Evolutionary conservation across 1,139 yeast species (phyloP).

Genomic region (Petasospora fabianii): DNA sequence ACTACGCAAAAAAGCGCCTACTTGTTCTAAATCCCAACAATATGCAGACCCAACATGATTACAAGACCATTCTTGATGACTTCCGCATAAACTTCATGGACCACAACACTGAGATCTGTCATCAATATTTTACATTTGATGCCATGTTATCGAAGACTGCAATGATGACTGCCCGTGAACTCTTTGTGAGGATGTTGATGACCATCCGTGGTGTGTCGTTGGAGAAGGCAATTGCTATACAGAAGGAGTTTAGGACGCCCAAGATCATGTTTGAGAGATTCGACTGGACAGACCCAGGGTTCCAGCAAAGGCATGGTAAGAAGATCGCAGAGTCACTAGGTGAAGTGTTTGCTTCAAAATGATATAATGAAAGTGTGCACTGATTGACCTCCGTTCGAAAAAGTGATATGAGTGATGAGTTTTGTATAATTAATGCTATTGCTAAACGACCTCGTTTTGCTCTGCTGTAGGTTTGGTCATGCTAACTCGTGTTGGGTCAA

Average conservation of each 20-base stretch:
- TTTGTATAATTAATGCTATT: no score
- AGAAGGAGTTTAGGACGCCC: conserved; percentile 64
- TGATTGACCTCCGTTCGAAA: no score
- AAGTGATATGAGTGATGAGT: no score
- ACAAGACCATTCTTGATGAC: conserved; percentile 35
- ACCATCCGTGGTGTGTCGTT: conserved; percentile 75
- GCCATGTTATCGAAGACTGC: conserved; percentile 68
- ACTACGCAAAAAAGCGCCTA: conserved; percentile 35
- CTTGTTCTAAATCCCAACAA: conserved; percentile 49
- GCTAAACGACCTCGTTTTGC: no score
- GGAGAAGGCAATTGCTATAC: conserved; percentile 81
- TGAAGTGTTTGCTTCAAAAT: conserved; percentile 6
- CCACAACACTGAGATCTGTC: conserved; percentile 46
- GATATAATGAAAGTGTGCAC: no score
- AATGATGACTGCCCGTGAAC: conserved; percentile 68
- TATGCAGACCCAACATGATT: conserved; percentile 52
- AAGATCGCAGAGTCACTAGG: conserved; percentile 18
- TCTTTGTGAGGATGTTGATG: conserved; percentile 74
- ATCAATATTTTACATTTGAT: conserved; percentile 62
- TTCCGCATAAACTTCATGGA: conserved; percentile 43
- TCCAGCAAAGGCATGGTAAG: conserved; percentile 21
- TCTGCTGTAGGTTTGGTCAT: no score
- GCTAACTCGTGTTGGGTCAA: no score
- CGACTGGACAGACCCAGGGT: conserved; percentile 15
- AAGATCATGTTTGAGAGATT: conserved; percentile 38